Evolutionary conservation across 345 rosid species (phyloP).

Genomic region (Salix dunnii): DNA sequence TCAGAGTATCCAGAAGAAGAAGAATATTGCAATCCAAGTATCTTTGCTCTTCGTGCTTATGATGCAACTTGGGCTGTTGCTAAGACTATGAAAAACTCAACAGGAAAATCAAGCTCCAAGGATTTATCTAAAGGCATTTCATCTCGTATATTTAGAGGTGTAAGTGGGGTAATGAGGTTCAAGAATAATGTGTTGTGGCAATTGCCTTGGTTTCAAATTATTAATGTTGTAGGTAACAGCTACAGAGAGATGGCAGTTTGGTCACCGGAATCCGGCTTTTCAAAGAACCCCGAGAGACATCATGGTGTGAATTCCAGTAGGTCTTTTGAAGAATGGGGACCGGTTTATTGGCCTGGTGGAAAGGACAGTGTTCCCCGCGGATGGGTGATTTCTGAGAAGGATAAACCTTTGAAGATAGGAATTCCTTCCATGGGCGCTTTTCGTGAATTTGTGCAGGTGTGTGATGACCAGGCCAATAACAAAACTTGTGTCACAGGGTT

Average conservation of each 20-base stretch:
- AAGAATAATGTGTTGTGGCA: slow-evolving; percentile 4
- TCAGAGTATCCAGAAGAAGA: slow-evolving; percentile 21
- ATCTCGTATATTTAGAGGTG: slow-evolving; percentile 25
- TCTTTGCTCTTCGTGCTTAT: slow-evolving; percentile 30
- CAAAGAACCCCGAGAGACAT: neutral
- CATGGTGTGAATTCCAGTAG: neutral
- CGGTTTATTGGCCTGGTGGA: slow-evolving; percentile 36
- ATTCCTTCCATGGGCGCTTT: slow-evolving; percentile 31
- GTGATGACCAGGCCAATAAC: slow-evolving; percentile 6
- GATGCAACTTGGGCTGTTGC: slow-evolving; percentile 31
- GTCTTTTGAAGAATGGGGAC: slow-evolving; percentile 11
- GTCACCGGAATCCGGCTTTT: slow-evolving; percentile 24
- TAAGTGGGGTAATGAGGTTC: slow-evolving; percentile 28
- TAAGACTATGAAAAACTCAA: slow-evolving; percentile 16
- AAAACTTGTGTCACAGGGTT: slow-evolving; percentile 23
- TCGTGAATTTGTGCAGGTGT: slow-evolving; percentile 27
- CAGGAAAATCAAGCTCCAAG: neutral
- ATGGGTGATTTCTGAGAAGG: slow-evolving; percentile 5
- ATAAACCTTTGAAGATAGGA: slow-evolving; percentile 23
- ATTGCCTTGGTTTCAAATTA: slow-evolving; percentile 17
- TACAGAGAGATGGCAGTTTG: slow-evolving; percentile 30
- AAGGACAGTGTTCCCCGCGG: slow-evolving; percentile 19
- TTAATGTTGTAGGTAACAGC: slow-evolving; percentile 31
- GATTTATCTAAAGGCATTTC: neutral
- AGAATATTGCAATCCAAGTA: slow-evolving; percentile 25